Evolutionary conservation across 2,329 filamentous ascomycete genomes (phyloP).

Genomic region (Beauveria caledonica): DNA sequence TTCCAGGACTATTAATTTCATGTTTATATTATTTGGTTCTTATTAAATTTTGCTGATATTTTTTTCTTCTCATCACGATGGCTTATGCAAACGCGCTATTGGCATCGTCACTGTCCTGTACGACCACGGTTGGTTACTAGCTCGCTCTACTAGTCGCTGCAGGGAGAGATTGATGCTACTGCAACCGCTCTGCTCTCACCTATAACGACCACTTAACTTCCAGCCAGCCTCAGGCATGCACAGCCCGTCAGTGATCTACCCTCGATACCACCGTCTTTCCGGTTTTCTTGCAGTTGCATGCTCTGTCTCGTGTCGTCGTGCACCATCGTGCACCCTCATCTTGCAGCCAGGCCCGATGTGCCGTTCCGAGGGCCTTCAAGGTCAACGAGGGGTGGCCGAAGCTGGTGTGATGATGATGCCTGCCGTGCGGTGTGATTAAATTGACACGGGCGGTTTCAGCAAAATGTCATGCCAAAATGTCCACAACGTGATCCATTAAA

Average conservation of each 20-base stretch:
- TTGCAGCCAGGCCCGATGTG: neutral
- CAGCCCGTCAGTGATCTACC: neutral
- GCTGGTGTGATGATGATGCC: too few relatives aligned
- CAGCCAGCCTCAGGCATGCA: neutral
- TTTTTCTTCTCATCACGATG: conserved; percentile 2
- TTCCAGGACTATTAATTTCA: neutral
- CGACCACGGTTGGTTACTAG: too few relatives aligned
- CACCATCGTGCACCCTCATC: neutral
- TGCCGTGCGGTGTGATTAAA: neutral
- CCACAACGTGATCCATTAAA: neutral
- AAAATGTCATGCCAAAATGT: neutral
- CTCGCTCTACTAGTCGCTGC: too few relatives aligned
- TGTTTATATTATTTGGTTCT: neutral
- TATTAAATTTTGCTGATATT: neutral
- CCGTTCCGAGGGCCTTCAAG: neutral
- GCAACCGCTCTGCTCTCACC: too few relatives aligned
- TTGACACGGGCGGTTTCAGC: neutral
- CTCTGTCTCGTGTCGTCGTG: neutral
- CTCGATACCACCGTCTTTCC: conserved; percentile 1
- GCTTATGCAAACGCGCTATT: neutral
- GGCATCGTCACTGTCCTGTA: too few relatives aligned
- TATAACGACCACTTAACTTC: too few relatives aligned
- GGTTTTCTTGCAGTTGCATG: neutral
- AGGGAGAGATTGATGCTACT: too few relatives aligned
- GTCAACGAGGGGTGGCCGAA: too few relatives aligned